These are phyloP conservation scores for Lachancea kluyveri DNA, from an alignment of 805 yeast genomes.

Conservation along the genomic window DNA sequence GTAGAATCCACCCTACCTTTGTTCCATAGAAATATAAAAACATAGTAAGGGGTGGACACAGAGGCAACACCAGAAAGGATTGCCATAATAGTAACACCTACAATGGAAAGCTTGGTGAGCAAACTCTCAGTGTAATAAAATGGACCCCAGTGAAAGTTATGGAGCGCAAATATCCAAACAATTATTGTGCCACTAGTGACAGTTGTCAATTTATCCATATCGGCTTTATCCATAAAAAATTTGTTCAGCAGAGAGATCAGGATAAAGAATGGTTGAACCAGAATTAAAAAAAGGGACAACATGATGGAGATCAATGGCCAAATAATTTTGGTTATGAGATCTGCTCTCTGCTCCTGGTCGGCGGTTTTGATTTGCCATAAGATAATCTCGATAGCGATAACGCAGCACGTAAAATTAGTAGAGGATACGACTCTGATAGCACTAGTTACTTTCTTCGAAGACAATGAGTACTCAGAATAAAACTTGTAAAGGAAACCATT, in stretches of 20 bases:
- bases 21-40: constrained; percentile 14
- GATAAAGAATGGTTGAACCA: constrained; percentile 28
- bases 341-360: constrained; percentile 14
- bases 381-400: constrained; percentile 27
- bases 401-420: constrained; percentile 22
- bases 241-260: constrained; percentile 24
- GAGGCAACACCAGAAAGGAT: constrained; percentile 30
- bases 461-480: constrained; percentile 26
- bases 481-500: constrained; percentile 23
- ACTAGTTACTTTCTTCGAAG: constrained; percentile 18
- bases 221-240: constrained; percentile 24
- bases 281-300: constrained; percentile 19
- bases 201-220: constrained; percentile 18
- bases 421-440: constrained; percentile 22
- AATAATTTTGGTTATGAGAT: constrained; percentile 17
- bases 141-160: constrained; percentile 23
- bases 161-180: constrained; percentile 12
- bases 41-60: constrained; percentile 27
- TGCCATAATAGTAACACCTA: constrained; percentile 30
- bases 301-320: constrained; percentile 25
- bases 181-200: constrained; percentile 14
- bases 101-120: constrained; percentile 28
- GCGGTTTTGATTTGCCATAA: constrained; percentile 28
- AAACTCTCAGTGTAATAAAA: constrained; percentile 23
- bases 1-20: constrained; percentile 2